A percentile compares a stretch with the other conserved stretches of the same genome.
Conservation (phyloP, 805 yeast genomes). For the Saccharomycopsis vini region DNA sequence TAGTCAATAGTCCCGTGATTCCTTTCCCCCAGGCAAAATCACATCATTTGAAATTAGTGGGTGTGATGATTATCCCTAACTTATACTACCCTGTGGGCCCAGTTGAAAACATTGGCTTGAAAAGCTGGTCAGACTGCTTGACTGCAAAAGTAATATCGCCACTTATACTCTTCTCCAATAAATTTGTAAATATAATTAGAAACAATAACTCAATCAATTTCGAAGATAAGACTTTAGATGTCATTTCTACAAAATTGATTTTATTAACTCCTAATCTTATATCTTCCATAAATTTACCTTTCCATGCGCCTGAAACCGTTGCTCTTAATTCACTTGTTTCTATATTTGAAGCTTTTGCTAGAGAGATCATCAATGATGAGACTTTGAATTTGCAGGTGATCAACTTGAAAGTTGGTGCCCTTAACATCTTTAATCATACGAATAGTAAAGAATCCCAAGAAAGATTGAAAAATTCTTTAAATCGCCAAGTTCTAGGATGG, state of each 20-base stretch:
- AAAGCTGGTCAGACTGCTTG: constrained; percentile 43
- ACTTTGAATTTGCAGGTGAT: constrained; percentile 35
- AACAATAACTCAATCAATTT: constrained; percentile 31
- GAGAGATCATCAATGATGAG: constrained; percentile 29
- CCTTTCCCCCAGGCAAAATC: constrained; percentile 53
- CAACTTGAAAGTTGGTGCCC: constrained; percentile 39
- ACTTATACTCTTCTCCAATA: constrained; percentile 43
- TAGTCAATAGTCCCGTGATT: constrained; percentile 42
- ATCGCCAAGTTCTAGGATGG: constrained; percentile 17
- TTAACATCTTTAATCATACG: constrained; percentile 30
- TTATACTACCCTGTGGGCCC: constrained; percentile 62
- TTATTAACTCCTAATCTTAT: constrained; percentile 48
- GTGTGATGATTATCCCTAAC: constrained; percentile 63
- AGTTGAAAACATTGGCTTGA: constrained; percentile 42
- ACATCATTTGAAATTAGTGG: constrained; percentile 49
- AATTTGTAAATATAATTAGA: constrained; percentile 46
- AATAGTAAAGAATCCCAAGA: constrained; percentile 5
- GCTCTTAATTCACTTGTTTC: constrained; percentile 37
- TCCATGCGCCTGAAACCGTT: constrained; percentile 54
- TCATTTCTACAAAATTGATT: constrained; percentile 31
- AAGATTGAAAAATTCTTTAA: constrained; percentile 5
- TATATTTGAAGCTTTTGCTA: constrained; percentile 31
- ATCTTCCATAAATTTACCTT: constrained; percentile 46
- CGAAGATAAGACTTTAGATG: constrained; percentile 2
- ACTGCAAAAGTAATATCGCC: constrained; percentile 40